These are phyloP conservation scores for Groenewaldozyma sp. DNA, from an alignment of 1,139 yeast species.

Conservation along the genomic window DNA sequence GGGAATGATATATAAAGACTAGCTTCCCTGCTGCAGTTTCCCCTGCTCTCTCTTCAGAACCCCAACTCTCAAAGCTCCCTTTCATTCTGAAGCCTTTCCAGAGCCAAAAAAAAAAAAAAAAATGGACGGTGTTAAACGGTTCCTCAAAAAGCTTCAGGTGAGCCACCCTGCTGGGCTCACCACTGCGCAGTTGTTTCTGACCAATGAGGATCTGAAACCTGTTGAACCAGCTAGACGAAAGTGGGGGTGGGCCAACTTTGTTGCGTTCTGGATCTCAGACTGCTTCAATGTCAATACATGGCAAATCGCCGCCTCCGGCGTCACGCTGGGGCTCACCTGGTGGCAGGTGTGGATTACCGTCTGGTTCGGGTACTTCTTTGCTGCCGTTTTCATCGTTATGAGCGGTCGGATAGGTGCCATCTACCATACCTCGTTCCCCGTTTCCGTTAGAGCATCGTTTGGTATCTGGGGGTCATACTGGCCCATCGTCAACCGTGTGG, in stretches of 20 bases:
- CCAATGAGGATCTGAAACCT: slow-evolving; percentile 67
- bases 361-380: slow-evolving; percentile 41
- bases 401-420: slow-evolving; percentile 31
- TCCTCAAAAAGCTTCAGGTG: slow-evolving; percentile 13
- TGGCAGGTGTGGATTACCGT: slow-evolving; percentile 86
- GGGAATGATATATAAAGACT: no score
- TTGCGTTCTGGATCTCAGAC: slow-evolving; percentile 79
- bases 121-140: background rate
- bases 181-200: slow-evolving; percentile 31
- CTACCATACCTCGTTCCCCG: slow-evolving; percentile 33
- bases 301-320: slow-evolving; percentile 85
- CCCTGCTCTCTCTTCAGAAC: no score
- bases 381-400: slow-evolving; percentile 27
- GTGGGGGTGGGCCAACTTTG: slow-evolving; percentile 77
- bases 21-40: no score
- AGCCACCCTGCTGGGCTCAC: slow-evolving; percentile 18
- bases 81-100: background rate
- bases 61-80: background rate
- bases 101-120: background rate
- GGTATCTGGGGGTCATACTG: slow-evolving; percentile 33
- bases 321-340: slow-evolving; percentile 66
- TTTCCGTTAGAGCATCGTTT: slow-evolving; percentile 30
- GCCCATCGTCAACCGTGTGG: slow-evolving; percentile 46
- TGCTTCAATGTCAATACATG: slow-evolving; percentile 82
- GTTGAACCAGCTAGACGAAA: slow-evolving; percentile 54